Evolutionary conservation across 768 basidiomycete species (phyloP).

Genomic region (Calocera viscosa): DNA sequence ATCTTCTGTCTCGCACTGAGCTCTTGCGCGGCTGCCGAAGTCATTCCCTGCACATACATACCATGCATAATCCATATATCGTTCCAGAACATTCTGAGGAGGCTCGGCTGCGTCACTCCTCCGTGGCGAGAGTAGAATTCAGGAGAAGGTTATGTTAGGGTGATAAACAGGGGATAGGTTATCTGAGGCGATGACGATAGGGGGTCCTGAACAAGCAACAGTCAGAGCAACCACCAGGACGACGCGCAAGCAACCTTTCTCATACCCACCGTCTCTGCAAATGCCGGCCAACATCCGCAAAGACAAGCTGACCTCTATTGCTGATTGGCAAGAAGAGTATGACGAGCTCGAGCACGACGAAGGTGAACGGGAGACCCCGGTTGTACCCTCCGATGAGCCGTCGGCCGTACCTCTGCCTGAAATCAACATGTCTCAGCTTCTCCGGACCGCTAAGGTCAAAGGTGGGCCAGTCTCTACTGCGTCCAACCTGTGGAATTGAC

Average conservation of each 20-base stretch:
- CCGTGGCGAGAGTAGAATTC: neutral
- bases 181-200: neutral
- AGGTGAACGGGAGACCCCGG: neutral
- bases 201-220: neutral
- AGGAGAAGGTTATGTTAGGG: neutral
- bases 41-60: neutral
- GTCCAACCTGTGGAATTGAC: neutral
- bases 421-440: slow-evolving; percentile 1
- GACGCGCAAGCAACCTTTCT: neutral
- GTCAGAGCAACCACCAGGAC: neutral
- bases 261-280: neutral
- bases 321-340: neutral
- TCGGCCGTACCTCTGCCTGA: neutral
- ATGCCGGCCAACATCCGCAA: neutral
- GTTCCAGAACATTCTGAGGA: neutral
- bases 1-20: neutral
- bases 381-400: neutral
- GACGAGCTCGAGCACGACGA: neutral
- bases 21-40: neutral
- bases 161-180: neutral
- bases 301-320: neutral
- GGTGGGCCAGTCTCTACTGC: neutral
- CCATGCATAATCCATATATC: neutral
- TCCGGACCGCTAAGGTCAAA: neutral
- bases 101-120: neutral